These are phyloP conservation scores for Sugiyamaella neomexicana DNA, from an alignment of 1,139 yeast genomes.

Conservation along the genomic window DNA sequence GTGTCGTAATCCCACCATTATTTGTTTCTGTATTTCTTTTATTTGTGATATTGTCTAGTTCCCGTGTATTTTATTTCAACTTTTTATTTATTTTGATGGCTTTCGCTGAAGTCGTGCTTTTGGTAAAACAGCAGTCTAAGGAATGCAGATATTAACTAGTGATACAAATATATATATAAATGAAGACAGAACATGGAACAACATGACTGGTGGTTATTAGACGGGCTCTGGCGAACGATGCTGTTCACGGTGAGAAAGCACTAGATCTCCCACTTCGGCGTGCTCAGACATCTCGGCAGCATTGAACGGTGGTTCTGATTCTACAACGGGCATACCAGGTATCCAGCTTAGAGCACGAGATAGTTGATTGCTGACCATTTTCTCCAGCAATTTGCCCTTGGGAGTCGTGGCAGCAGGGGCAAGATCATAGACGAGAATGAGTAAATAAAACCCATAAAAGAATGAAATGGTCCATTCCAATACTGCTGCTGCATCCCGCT, in stretches of 20 bases:
- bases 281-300: conserved; percentile 24
- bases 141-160: not conserved
- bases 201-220: too few relatives aligned
- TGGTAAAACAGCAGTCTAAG: too few relatives aligned
- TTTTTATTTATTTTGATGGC: conserved; percentile 1
- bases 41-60: conserved; percentile 11
- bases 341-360: conserved; percentile 26
- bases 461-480: conserved; percentile 86
- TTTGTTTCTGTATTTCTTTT: conserved; percentile 15
- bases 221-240: not conserved
- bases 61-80: conserved; percentile 14
- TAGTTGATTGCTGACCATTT: conserved; percentile 18
- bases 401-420: conserved; percentile 46
- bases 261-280: conserved; percentile 24
- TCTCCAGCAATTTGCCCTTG: conserved; percentile 29
- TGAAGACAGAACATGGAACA: not conserved
- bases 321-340: conserved; percentile 24
- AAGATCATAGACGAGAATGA: conserved; percentile 69
- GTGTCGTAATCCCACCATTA: conserved; percentile 19
- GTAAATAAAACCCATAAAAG: conserved; percentile 72
- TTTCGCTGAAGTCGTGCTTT: too few relatives aligned
- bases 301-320: conserved; percentile 24
- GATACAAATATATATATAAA: conserved; percentile 7
- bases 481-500: conserved; percentile 52
- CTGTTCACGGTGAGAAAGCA: conserved; percentile 22